Conservation (phyloP, 2,329 filamentous ascomycete genomes). For the Neospermospora avenae region DNA sequence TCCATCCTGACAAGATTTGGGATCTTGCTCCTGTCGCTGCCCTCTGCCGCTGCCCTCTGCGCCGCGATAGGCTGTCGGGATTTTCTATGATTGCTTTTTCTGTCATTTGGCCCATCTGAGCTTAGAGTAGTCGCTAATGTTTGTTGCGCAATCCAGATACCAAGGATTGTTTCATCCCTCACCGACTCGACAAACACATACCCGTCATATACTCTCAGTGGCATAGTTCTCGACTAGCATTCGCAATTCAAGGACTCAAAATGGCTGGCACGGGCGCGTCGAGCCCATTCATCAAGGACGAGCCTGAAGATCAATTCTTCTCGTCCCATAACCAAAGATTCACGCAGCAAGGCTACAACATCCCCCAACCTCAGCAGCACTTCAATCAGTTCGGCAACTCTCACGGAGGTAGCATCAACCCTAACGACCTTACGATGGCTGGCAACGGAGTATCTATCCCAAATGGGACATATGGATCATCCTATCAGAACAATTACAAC, state of each 20-base stretch:
- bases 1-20: not conserved
- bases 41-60: not conserved
- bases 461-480: conserved; percentile 48
- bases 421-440: conserved; percentile 77
- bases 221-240: conserved; percentile 17
- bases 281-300: conserved; percentile 65
- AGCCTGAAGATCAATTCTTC: conserved; percentile 61
- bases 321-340: conserved; percentile 31
- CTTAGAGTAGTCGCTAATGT: conserved; percentile 27
- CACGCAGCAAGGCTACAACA: conserved; percentile 36
- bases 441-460: conserved; percentile 49
- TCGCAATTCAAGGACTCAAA: conserved; percentile 21
- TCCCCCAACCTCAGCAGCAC: conserved; percentile 43
- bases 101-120: not conserved
- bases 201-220: conserved; percentile 10
- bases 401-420: conserved; percentile 65
- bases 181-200: conserved; percentile 21
- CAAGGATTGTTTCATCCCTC: conserved; percentile 17
- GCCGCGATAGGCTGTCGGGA: not conserved
- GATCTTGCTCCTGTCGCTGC: not conserved
- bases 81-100: conserved; percentile 20
- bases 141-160: conserved; percentile 29
- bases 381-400: conserved; percentile 36
- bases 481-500: conserved; percentile 60
- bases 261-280: conserved; percentile 37